A percentile compares a stretch with the other conserved stretches of the same genome.
Conservation (phyloP, 192 early-diverging fungal genomes). For the Phycomyces nitens region DNA sequence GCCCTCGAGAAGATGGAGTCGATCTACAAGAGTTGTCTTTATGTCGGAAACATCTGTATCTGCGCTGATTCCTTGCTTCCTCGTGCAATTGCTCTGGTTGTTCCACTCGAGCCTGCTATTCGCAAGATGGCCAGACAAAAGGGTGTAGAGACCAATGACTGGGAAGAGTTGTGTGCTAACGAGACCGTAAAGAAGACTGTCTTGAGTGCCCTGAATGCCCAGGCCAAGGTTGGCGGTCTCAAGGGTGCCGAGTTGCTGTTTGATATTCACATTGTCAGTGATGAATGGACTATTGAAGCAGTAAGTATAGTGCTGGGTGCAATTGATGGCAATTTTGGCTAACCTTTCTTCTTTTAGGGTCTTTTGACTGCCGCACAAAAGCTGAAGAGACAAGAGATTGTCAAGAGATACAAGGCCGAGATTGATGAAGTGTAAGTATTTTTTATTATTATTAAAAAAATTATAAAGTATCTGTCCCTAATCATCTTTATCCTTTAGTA, state of each 20-base stretch:
- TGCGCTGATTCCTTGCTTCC: conserved; percentile 68
- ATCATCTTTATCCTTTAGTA: too few species aligned
- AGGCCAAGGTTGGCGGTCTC: conserved; percentile 64
- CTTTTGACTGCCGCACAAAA: conserved; percentile 89
- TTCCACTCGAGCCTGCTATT: conserved; percentile 59
- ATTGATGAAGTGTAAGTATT: conserved; percentile 50
- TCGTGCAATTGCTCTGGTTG: conserved; percentile 72
- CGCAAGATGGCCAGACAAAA: conserved; percentile 44
- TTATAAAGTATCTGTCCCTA: too few species aligned
- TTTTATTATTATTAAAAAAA: too few species aligned
- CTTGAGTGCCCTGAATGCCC: conserved; percentile 38
- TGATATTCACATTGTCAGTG: conserved; percentile 58
- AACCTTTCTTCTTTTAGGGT: conserved; percentile 30
- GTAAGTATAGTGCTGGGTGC: conserved; percentile 34
- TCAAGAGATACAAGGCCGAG: conserved; percentile 54
- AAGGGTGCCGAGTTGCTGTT: conserved; percentile 70
- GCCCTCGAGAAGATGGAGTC: conserved; percentile 93
- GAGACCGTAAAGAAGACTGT: conserved; percentile 52
- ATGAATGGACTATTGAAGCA: conserved; percentile 91
- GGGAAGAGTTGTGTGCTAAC: conserved; percentile 52
- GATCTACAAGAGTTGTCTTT: conserved; percentile 71
- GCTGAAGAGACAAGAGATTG: conserved; percentile 77
- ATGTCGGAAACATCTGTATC: conserved; percentile 74
- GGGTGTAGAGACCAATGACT: conserved; percentile 40
- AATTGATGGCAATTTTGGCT: not conserved